phyloP scores from a whole-genome alignment of 148 eudicot species.

The Euryodendron excelsum region DNA sequence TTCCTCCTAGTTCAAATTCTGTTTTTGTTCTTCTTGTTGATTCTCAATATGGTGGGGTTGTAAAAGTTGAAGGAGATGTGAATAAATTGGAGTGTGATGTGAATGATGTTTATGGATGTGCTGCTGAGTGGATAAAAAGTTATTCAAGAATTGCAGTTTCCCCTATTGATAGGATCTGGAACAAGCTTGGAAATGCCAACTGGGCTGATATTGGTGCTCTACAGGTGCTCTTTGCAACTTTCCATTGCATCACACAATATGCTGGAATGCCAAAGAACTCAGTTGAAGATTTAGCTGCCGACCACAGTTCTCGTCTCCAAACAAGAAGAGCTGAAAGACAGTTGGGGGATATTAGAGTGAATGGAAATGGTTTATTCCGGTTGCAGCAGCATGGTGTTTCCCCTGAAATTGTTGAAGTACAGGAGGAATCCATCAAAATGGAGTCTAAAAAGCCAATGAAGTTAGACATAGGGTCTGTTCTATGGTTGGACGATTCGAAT shows the following conservation, averaged over 20 bases:
- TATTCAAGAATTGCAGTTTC: constrained; percentile 61
- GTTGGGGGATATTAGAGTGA: constrained; percentile 49
- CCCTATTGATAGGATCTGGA: constrained; percentile 88
- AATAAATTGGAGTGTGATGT: constrained; percentile 63
- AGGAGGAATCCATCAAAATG: constrained; percentile 47
- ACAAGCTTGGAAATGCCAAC: constrained; percentile 95
- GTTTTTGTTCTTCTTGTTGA: constrained; percentile 76
- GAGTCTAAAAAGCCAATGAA: constrained; percentile 53
- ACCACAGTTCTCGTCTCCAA: constrained; percentile 89
- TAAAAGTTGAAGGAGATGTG: constrained; percentile 87
- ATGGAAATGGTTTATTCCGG: constrained; percentile 59
- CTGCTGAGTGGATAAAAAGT: constrained; percentile 69
- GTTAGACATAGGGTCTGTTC: constrained; percentile 61
- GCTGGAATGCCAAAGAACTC: constrained; percentile 77
- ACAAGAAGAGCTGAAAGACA: constrained; percentile 76
- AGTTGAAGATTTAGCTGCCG: constrained; percentile 91
- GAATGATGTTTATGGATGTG: constrained; percentile 73
- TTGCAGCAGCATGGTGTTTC: constrained; percentile 62
- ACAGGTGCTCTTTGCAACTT: constrained; percentile 90
- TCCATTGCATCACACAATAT: constrained; percentile 63
- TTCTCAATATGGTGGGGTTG: constrained; percentile 75
- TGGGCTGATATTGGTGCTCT: constrained; percentile 95
- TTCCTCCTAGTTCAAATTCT: constrained; percentile 53
- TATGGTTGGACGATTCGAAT: constrained; percentile 74
- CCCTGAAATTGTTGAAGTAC: constrained; percentile 87